A percentile compares a stretch with the other conserved stretches of the same genome.
Conservation (phyloP, 495 filamentous ascomycete genomes). For the Neurospora sp. region DNA sequence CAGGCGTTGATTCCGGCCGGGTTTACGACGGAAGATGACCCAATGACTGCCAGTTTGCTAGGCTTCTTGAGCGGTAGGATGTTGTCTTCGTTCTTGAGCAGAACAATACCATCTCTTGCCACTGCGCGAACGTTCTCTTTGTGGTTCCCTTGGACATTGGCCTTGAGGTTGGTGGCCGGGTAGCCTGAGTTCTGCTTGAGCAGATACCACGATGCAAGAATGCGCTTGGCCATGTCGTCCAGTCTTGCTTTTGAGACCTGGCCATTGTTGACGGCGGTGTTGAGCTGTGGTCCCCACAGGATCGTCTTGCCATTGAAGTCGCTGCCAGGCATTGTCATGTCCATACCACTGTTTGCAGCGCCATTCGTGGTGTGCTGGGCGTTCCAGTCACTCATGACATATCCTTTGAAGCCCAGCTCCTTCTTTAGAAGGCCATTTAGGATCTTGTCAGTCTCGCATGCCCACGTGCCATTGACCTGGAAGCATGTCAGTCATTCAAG, state of each 20-base stretch:
- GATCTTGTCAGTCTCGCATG: slow-evolving; percentile 49
- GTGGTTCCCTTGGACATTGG: slow-evolving; percentile 44
- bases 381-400: slow-evolving; percentile 46
- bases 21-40: slow-evolving; percentile 64
- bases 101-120: slow-evolving; percentile 54
- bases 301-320: slow-evolving; percentile 35
- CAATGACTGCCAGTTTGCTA: slow-evolving; percentile 53
- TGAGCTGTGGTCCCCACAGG: slow-evolving; percentile 39
- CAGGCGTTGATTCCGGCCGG: slow-evolving; percentile 42
- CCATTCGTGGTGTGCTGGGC: slow-evolving; percentile 42
- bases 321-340: slow-evolving; percentile 48
- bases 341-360: slow-evolving; percentile 38
- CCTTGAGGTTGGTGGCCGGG: slow-evolving; percentile 37
- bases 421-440: slow-evolving; percentile 35
- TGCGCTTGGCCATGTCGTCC: slow-evolving; percentile 47
- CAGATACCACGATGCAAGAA: slow-evolving; percentile 46
- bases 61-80: slow-evolving; percentile 54
- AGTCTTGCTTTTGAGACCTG: slow-evolving; percentile 34
- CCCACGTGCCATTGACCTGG: slow-evolving; percentile 43
- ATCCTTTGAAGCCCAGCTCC: slow-evolving; percentile 41
- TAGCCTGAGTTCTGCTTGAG: slow-evolving; percentile 42
- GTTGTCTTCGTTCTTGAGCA: slow-evolving; percentile 62
- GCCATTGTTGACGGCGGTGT: slow-evolving; percentile 37
- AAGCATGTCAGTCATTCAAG: background rate
- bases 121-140: slow-evolving; percentile 48